These are phyloP conservation scores for Aechmea fasciata DNA, from an alignment of 176 grass and related monocot genomes.

Conservation along the genomic window DNA sequence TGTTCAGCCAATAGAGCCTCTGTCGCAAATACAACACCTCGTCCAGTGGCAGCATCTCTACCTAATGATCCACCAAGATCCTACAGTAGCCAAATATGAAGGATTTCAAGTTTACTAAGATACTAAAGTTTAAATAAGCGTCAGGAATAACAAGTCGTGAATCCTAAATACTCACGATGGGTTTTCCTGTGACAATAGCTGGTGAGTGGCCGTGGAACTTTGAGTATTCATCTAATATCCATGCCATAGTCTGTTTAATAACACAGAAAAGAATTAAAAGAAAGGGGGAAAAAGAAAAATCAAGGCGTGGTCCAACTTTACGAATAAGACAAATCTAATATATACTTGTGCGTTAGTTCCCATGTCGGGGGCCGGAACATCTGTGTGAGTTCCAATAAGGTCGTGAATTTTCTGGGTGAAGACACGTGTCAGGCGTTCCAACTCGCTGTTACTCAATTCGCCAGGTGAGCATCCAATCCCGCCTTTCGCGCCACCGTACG, in stretches of 20 bases:
- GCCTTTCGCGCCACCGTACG: conserved; percentile 95
- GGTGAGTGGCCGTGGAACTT: conserved; percentile 96
- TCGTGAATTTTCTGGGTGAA: conserved; percentile 99
- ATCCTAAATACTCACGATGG: conserved; percentile 56
- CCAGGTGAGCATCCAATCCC: conserved; percentile 79
- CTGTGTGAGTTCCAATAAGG: conserved; percentile 77
- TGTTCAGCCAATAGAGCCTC: conserved; percentile 77
- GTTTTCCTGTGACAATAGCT: conserved; percentile 91
- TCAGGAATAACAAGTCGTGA: not conserved
- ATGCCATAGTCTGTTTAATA: conserved; percentile 79
- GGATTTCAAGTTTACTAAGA: conserved; percentile 13
- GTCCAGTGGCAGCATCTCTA: conserved; percentile 89
- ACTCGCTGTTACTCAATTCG: conserved; percentile 70
- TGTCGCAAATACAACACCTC: conserved; percentile 72
- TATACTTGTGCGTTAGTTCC: conserved; percentile 82
- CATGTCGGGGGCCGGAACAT: conserved; percentile 95
- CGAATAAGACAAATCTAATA: not conserved
- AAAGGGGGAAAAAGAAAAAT: not conserved
- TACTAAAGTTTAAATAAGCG: conserved; percentile 12
- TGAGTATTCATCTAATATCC: conserved; percentile 94
- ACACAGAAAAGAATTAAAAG: conserved; percentile 1
- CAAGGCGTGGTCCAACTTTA: conserved; percentile 2
- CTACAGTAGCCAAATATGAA: conserved; percentile 25
- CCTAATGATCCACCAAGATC: conserved; percentile 95
- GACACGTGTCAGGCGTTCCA: conserved; percentile 87